Conservation (phyloP, 305 asterid genomes). For the Rubia occidens region DNA sequence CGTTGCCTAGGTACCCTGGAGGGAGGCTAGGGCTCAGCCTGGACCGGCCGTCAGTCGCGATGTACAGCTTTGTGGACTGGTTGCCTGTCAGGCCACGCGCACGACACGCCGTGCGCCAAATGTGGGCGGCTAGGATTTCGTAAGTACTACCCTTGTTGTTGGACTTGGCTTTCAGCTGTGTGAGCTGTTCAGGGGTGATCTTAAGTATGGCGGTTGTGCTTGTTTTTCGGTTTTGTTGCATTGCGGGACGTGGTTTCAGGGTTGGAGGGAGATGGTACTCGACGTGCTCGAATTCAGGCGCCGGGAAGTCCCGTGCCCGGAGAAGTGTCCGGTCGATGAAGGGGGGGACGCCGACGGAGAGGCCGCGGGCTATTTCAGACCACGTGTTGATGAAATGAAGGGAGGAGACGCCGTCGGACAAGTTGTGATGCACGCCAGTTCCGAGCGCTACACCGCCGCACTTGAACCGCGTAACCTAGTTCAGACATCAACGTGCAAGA, state of each 20-base stretch:
- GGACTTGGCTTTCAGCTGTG: conserved; percentile 28
- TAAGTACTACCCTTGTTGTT: conserved; percentile 47
- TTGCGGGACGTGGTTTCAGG: conserved; percentile 11
- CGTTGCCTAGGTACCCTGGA: conserved; percentile 32
- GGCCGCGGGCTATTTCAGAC: conserved; percentile 58
- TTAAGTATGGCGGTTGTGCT: conserved; percentile 24
- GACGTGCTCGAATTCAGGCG: conserved; percentile 29
- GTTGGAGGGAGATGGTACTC: conserved; percentile 60
- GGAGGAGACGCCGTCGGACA: conserved; percentile 66
- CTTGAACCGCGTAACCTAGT: conserved; percentile 33
- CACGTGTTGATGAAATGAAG: conserved; percentile 67
- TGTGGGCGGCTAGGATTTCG: conserved; percentile 63
- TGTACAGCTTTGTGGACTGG: conserved; percentile 25
- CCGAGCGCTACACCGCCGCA: conserved; percentile 73
- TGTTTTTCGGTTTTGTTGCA: not conserved
- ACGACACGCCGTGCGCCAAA: conserved; percentile 63
- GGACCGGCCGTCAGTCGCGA: conserved; percentile 33
- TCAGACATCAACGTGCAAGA: not conserved
- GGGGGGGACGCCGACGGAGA: conserved; percentile 34
- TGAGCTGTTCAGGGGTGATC: conserved; percentile 22
- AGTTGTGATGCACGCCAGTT: conserved; percentile 56
- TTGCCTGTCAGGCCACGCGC: conserved; percentile 42
- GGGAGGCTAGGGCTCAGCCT: conserved; percentile 31
- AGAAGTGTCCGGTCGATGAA: conserved; percentile 46
- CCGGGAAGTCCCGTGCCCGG: conserved; percentile 26